A percentile compares a stretch with the other conserved stretches of the same genome.
Evolutionary conservation across 2,329 filamentous ascomycete genomes (phyloP).

Genomic region (Chaetomiaceae sp.): DNA sequence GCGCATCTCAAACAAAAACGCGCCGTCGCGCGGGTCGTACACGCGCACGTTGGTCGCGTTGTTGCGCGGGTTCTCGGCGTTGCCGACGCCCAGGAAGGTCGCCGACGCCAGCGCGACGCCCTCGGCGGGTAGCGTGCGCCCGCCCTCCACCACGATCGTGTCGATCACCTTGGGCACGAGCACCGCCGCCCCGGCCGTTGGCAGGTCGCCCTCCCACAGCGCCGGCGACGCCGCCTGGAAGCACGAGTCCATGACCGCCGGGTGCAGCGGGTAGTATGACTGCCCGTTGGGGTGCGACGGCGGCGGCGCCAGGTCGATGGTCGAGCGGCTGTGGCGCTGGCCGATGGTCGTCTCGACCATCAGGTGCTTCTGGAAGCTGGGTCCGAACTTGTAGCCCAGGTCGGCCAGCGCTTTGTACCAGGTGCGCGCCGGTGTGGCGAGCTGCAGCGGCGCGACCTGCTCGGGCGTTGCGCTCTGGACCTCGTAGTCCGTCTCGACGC

Average conservation of each 20-base stretch:
- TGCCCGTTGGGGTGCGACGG: constrained; percentile 17
- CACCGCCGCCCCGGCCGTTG: too few relatives aligned
- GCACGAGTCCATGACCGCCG: constrained; percentile 22
- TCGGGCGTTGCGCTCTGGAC: too few relatives aligned
- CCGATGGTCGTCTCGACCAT: constrained; percentile 18
- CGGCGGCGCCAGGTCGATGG: constrained; percentile 19
- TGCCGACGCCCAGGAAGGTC: too few relatives aligned
- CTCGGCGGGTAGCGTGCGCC: too few relatives aligned
- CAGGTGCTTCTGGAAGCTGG: constrained; percentile 19
- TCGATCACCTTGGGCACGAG: constrained; percentile 14
- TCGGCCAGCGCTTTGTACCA: constrained; percentile 30
- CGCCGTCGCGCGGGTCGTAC: too few relatives aligned
- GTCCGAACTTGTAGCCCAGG: constrained; percentile 28
- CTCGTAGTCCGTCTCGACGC: constrained; percentile 15
- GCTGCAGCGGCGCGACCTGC: not conserved
- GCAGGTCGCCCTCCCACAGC: constrained; percentile 14
- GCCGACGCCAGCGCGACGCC: too few relatives aligned
- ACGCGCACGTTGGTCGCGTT: too few relatives aligned
- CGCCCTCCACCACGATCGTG: too few relatives aligned
- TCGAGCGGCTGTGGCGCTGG: constrained; percentile 8
- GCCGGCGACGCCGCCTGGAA: constrained; percentile 18
- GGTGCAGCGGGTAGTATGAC: constrained; percentile 25
- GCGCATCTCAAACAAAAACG: too few relatives aligned
- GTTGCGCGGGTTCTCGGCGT: too few relatives aligned
- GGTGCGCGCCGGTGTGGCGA: not conserved